Conservation (phyloP, 768 basidiomycete species). For the Amanita fuliginea region DNA sequence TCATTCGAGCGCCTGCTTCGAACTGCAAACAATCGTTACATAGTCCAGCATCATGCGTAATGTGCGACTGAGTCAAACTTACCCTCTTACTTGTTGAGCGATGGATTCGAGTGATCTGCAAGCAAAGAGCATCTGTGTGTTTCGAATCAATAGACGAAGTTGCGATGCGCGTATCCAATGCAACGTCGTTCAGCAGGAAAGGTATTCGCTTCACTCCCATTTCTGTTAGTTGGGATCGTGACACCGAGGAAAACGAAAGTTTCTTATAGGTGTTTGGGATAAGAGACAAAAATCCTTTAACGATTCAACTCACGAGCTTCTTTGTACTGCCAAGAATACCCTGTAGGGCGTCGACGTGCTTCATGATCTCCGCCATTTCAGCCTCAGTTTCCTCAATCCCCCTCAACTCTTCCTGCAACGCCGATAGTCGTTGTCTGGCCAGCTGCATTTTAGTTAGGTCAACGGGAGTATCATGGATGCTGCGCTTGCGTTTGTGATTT, state of each 20-base stretch:
- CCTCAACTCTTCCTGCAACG: conserved; percentile 3
- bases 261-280: background rate
- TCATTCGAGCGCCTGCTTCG: too few relatives aligned
- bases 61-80: background rate
- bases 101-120: too few relatives aligned
- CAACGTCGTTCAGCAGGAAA: background rate
- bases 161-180: background rate
- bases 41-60: background rate
- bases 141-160: background rate
- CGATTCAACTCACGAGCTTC: conserved; percentile 3
- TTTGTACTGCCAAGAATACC: conserved; percentile 2
- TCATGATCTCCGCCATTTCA: conserved; percentile 2
- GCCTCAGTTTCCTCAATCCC: conserved; percentile 3
- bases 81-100: background rate
- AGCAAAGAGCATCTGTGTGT: conserved; percentile 2
- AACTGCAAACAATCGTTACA: background rate
- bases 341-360: background rate
- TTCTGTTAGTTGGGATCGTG: background rate
- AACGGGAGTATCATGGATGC: background rate
- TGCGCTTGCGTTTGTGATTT: conserved; percentile 1
- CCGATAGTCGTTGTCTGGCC: conserved; percentile 1
- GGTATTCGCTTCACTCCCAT: background rate
- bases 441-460: conserved; percentile 3
- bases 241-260: conserved; percentile 3
- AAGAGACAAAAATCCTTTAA: background rate